These are phyloP conservation scores for Artemisia annua DNA, from an alignment of 129 eudicot species.

Conservation along the genomic window DNA sequence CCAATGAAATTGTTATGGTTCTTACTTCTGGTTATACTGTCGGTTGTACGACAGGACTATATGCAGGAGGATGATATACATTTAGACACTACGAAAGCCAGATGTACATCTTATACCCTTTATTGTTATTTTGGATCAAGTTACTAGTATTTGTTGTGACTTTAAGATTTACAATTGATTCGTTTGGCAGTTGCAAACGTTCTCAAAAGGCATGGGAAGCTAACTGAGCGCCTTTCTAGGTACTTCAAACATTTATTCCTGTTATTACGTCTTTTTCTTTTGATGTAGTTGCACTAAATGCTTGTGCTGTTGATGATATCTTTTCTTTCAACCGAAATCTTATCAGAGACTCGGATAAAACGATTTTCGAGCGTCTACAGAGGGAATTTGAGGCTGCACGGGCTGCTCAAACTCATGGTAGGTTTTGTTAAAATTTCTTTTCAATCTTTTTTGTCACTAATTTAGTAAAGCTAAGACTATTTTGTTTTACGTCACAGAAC, in stretches of 20 bases:
- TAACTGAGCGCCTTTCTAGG: conserved; percentile 92
- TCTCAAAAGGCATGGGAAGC: conserved; percentile 76
- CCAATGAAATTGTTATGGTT: neutral
- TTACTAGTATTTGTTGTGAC: conserved; percentile 9
- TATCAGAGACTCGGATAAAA: conserved; percentile 86
- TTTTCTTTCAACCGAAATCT: conserved; percentile 5
- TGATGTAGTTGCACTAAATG: neutral
- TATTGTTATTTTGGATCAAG: conserved; percentile 10
- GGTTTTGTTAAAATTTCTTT: neutral
- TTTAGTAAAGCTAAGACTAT: conserved; percentile 19
- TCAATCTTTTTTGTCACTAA: neutral
- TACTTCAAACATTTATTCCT: conserved; percentile 20
- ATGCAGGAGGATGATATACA: conserved; percentile 60
- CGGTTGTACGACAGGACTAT: conserved; percentile 39
- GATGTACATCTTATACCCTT: conserved; percentile 47
- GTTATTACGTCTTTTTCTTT: neutral
- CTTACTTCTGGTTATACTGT: conserved; percentile 14
- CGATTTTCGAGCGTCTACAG: conserved; percentile 86
- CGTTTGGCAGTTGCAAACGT: conserved; percentile 68
- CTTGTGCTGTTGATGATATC: neutral
- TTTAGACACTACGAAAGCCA: conserved; percentile 67
- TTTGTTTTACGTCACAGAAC: conserved; percentile 46
- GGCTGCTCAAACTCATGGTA: conserved; percentile 85
- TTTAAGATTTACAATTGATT: conserved; percentile 12
- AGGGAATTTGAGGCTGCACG: conserved; percentile 86